These are phyloP conservation scores for Avena eriantha DNA, from an alignment of 176 grass and related monocot genomes.

Conservation along the genomic window DNA sequence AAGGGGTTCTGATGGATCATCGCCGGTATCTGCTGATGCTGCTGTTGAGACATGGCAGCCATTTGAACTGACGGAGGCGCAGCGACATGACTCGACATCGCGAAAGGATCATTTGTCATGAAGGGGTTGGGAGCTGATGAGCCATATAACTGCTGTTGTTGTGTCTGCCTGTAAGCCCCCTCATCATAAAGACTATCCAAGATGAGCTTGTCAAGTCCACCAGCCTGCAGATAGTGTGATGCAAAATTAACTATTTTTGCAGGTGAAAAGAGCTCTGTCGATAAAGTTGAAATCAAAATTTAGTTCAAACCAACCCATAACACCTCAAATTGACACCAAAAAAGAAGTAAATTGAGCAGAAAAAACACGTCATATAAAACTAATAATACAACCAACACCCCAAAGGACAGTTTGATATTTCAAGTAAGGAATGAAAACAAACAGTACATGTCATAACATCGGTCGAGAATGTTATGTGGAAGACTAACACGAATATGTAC, in stretches of 20 bases:
- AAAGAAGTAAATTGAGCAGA: neutral
- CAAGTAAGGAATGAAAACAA: neutral
- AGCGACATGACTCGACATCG: conserved; percentile 73
- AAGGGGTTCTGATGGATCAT: conserved; percentile 70
- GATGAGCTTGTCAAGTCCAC: conserved; percentile 72
- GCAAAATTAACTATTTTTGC: neutral
- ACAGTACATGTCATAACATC: neutral
- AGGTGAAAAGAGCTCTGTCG: neutral
- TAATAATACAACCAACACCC: neutral
- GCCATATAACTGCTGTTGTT: conserved; percentile 76
- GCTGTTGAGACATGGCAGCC: conserved; percentile 73
- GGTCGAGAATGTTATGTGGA: neutral
- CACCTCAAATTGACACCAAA: neutral
- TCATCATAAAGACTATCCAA: conserved; percentile 73
- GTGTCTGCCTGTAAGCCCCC: conserved; percentile 68
- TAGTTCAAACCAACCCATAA: neutral
- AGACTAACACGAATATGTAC: neutral
- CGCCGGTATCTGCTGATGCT: conserved; percentile 71
- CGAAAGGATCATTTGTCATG: conserved; percentile 77
- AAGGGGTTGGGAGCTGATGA: conserved; percentile 78
- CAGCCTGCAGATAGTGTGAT: conserved; percentile 49
- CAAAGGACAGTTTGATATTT: neutral
- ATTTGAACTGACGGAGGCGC: conserved; percentile 87
- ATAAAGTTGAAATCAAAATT: neutral
- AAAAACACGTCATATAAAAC: neutral